Base-by-base conservation (phyloP, 2,329 filamentous ascomycete genomes). In the Lithohypha guttulata region DNA sequence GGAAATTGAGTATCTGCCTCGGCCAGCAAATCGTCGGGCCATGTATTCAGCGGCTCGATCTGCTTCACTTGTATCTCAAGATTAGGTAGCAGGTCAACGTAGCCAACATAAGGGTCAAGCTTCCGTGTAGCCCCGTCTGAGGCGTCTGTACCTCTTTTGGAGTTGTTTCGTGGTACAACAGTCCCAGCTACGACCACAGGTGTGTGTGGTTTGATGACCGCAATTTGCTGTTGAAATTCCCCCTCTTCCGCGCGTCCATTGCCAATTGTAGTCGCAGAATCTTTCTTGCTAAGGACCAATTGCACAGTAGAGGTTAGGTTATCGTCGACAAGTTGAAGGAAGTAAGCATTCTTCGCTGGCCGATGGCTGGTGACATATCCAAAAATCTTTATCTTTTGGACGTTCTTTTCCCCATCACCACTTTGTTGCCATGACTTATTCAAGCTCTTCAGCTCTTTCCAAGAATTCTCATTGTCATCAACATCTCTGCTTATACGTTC, bases 11-110 rank as follows among this genome's bases (percentile, higher is more conserved):
- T 82, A 33, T 81, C 78, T 11, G 77, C 65, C 2, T 80, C 82
- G 45, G 93, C 75, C 43, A 91, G 79, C 41, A 93, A 77, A 46
- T 87, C 75, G 29, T 73, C 73, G 1, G 82, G 76, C 39, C 93
- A 84, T 0, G 71, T 62, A 50, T 89, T 89, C 3, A 95, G 68
- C 35, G 74, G 70, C 29, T 74, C 65, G 6, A 93, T 70, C 2
- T 69, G 68, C 32, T 71, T 63, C 13, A 86, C 59, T 4, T 69
- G 65, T 34, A 91, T 59, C 50, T 86, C 80, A 42, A 76, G 58
- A 3, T 47, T 58, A 46, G 43, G 41, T 20, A 50, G 39, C 13
- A 46, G 43, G 6, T 47, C 37, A 18, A 51, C 42, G 15, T 48
- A 21, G n/a, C 53, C 51, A 9, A 49, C 43, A 32, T 46, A 46